Evolutionary conservation across 768 basidiomycete genomes (phyloP), one percentile per base, ranked within the genome.

Genomic region (Boletus subparvulus): DNA sequence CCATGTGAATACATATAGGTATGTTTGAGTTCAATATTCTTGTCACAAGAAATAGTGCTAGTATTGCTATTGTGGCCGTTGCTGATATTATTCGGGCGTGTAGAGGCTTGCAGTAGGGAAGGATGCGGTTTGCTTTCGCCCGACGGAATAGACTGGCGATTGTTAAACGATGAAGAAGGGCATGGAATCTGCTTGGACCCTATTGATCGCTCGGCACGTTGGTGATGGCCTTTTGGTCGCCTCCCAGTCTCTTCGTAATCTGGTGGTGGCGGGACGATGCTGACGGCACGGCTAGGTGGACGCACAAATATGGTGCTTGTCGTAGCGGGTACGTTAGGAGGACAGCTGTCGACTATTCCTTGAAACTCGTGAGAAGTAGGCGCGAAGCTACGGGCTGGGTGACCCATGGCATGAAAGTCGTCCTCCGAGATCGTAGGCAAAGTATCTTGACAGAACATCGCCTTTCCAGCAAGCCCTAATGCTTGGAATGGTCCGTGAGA

Each of bases 391-490:
- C 36, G 51, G 11, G 54, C 37, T 1, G 46, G 41, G 47, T 63
- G 60, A 8, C 59, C 47, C 58, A 66, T 61, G 13, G 70, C 61
- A 49, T 74, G 73, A 55, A 77, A 73, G 19, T 74, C 73, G 36
- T 74, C 69, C 54, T 76, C 75, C 2, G 73, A 74, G 47, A 76
- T 70, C 41, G 64, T 48, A 54, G 66, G 47, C 53, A 69, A 37
- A 40, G 46, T 37, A 14, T 73, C 69, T 10, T 59, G 61, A n/a
- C 59, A 50, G n/a, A 62, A 42, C 21, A 48, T 55, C 14, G 52
- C 35, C 14, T 46, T 58, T 42, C 59, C 51, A 6, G 42, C 6
- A 43, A 63, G 21, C 21, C 26, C 50, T 24, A 59, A 35, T 41
- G 28, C 41, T 17, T 44, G 54, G 11, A 44, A 30, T 35, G 33